Conservation (phyloP, 192 early-diverging fungal species). For the Coemansia sp. region DNA sequence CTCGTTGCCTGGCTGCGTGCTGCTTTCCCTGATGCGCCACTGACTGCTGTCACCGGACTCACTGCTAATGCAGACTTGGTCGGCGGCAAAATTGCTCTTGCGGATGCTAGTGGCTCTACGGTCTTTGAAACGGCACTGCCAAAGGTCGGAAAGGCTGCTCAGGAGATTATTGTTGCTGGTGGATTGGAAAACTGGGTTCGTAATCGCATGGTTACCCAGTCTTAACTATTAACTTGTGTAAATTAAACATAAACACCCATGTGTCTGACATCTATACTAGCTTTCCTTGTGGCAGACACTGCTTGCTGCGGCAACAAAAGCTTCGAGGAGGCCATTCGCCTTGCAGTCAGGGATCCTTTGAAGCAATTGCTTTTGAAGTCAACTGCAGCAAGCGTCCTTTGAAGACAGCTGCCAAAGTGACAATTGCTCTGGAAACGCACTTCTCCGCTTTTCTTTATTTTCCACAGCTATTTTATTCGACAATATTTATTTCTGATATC, state of each 20-base stretch:
- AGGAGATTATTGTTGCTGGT: conserved; percentile 93
- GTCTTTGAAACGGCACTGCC: conserved; percentile 53
- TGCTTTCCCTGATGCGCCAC: conserved; percentile 21
- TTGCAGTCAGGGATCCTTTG: not conserved
- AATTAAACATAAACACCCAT: too few species aligned
- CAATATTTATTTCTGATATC: not conserved
- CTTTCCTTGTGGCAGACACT: too few species aligned
- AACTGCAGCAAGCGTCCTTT: too few species aligned
- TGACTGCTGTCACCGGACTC: conserved; percentile 83
- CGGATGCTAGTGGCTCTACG: conserved; percentile 10
- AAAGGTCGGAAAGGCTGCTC: conserved; percentile 89
- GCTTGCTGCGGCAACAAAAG: not conserved
- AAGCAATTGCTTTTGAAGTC: not conserved
- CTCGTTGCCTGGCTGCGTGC: conserved; percentile 76
- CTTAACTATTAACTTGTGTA: not conserved
- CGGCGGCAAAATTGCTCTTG: conserved; percentile 62
- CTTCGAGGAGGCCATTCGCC: too few species aligned
- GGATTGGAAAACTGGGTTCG: conserved; percentile 97
- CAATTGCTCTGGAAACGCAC: not conserved
- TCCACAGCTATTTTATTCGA: not conserved
- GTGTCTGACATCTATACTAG: too few species aligned
- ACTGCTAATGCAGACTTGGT: conserved; percentile 71
- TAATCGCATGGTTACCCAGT: conserved; percentile 56
- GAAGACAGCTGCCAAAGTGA: not conserved
- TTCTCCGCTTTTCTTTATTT: not conserved